Base-by-base conservation (phyloP, 78 protist species). In the Capsaspora owczarzaki region DNA sequence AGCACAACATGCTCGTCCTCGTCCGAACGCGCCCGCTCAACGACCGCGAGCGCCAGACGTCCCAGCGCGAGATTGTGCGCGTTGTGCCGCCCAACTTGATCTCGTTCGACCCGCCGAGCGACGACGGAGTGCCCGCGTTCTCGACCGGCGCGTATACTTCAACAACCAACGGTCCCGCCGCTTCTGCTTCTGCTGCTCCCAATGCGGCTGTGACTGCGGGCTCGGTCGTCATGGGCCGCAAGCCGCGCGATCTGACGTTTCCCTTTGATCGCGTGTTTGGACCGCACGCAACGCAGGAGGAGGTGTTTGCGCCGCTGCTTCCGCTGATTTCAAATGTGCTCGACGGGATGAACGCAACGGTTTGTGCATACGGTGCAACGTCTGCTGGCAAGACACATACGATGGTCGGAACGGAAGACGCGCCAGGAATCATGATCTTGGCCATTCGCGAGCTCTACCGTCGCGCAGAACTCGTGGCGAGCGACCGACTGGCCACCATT, bases 391-490 rank as follows among this genome's bases (percentile, higher is more conserved):
- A 93, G 71, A 93, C 96, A 1, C 85, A 90, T 81, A 93, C 96
- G 37, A 90, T 93, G 92, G 53, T 87, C 41, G 95, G 95, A 10
- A 74, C 78, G 49, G 79, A 37, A 1, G 25, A 42, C 22, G 79
- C 2, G 20, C 96, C 94, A 4, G 97, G 97, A 4, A 81, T 96
- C 31, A 94, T 97, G 95, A 86, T 88, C 27, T 72, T 87, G 81
- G 86, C 97, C 25, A 86, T 96, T 74, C 41, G 56, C 0, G 98
- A 91, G 16, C 76, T 97, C 40, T 96, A 92, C 61, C 66, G 40
- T 42, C 69, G 47, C 23, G 89, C 93, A 25, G 85, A 42, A 5
- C 83, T 79, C 12, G 1, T 4, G 40, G 41, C 16, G 5, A 31
- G 14, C 0, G 92, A 78, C 27, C 60, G 44, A 3, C 42, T 72